Conservation (phyloP, 2,329 filamentous ascomycete genomes). For the Drechslerella coelobrocha region DNA sequence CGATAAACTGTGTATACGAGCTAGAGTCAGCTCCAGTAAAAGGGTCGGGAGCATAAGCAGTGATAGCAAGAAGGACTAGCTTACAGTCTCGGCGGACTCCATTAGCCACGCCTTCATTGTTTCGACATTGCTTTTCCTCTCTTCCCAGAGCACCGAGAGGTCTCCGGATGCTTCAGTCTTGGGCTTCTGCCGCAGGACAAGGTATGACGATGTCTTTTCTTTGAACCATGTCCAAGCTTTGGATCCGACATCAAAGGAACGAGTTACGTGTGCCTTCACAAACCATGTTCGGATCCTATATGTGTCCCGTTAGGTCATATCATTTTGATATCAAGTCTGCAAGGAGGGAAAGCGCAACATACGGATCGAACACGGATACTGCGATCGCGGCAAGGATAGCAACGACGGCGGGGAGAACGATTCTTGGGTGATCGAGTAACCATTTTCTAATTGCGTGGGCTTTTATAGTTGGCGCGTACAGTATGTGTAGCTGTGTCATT, state of each 20-base stretch:
- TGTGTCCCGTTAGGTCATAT: constrained; percentile 19
- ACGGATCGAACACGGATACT: constrained; percentile 87
- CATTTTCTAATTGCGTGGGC: constrained; percentile 83
- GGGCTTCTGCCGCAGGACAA: constrained; percentile 64
- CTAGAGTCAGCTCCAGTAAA: not conserved
- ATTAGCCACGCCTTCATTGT: constrained; percentile 84
- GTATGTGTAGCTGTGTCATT: constrained; percentile 75
- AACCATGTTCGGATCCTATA: constrained; percentile 81
- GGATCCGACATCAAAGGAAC: constrained; percentile 72
- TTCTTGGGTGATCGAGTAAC: constrained; percentile 82
- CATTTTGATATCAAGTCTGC: constrained; percentile 7
- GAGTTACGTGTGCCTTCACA: constrained; percentile 84
- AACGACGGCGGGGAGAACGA: constrained; percentile 82
- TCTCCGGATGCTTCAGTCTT: constrained; percentile 70
- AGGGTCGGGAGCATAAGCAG: not conserved
- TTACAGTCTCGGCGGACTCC: constrained; percentile 77
- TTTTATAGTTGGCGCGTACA: constrained; percentile 81
- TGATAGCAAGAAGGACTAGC: not conserved
- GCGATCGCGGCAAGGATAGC: constrained; percentile 82
- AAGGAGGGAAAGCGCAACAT: constrained; percentile 47
- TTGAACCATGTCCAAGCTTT: constrained; percentile 85
- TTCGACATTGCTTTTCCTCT: constrained; percentile 80
- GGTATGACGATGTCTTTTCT: constrained; percentile 71
- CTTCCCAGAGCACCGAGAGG: constrained; percentile 83
- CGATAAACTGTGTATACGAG: constrained; percentile 57